These are phyloP conservation scores for Dacryopinax spathularia DNA, from an alignment of 768 basidiomycete species.

Conservation along the genomic window DNA sequence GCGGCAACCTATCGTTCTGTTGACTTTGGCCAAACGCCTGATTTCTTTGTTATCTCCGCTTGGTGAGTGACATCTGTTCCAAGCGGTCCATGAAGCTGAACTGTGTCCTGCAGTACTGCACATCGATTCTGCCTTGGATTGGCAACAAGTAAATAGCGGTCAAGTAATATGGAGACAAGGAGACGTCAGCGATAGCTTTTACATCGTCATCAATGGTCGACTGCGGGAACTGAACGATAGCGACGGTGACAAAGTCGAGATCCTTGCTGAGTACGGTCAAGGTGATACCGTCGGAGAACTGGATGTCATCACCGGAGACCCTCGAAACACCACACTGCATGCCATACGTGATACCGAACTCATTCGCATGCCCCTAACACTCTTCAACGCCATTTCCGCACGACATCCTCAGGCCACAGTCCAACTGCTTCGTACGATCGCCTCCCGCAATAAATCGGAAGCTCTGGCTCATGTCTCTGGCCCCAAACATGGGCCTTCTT, in stretches of 20 bases:
- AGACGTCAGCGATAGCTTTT: slow-evolving; percentile 87
- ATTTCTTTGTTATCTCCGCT: slow-evolving; percentile 89
- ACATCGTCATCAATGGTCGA: slow-evolving; percentile 95
- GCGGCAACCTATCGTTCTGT: slow-evolving; percentile 83
- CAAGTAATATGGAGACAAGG: slow-evolving; percentile 89
- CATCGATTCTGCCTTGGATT: slow-evolving; percentile 91
- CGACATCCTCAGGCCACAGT: slow-evolving; percentile 14
- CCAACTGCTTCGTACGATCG: slow-evolving; percentile 65
- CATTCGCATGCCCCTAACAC: slow-evolving; percentile 88
- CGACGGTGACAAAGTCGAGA: slow-evolving; percentile 58
- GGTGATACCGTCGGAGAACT: slow-evolving; percentile 95
- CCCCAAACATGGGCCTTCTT: not conserved
- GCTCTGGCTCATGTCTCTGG: slow-evolving; percentile 29
- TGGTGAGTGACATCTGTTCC: slow-evolving; percentile 30
- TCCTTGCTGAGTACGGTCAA: slow-evolving; percentile 89
- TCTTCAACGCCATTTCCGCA: slow-evolving; percentile 94
- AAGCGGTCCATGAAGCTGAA: not conserved
- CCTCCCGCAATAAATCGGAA: slow-evolving; percentile 63
- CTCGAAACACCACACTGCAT: slow-evolving; percentile 79
- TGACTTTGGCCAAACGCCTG: slow-evolving; percentile 91
- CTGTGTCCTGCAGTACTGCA: slow-evolving; percentile 54
- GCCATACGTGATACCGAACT: slow-evolving; percentile 97
- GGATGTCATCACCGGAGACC: slow-evolving; percentile 87
- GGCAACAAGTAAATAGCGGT: slow-evolving; percentile 94
- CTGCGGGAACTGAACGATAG: slow-evolving; percentile 77